Evolutionary conservation across 192 early-diverging fungal genomes (phyloP).

Genomic region (Cetraspora pellucida): DNA sequence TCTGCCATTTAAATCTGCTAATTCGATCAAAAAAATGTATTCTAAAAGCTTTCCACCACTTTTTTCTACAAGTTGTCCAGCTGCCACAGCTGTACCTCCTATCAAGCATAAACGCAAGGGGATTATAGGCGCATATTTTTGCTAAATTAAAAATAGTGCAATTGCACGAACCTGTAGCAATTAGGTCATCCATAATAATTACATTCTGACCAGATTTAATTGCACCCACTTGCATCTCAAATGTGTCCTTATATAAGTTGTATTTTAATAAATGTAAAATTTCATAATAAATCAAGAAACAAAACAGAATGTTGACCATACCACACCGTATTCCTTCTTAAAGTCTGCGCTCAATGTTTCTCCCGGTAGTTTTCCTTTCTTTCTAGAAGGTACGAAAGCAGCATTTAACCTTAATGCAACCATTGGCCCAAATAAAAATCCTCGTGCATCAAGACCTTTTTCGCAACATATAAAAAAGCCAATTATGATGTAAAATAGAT

Average conservation of each 20-base stretch:
- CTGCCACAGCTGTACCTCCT: slow-evolving; percentile 82
- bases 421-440: slow-evolving; percentile 93
- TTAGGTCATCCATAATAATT: slow-evolving; percentile 94
- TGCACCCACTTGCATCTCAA: slow-evolving; percentile 87
- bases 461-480: background rate
- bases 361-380: slow-evolving; percentile 95
- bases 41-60: slow-evolving; percentile 73
- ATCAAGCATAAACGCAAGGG: background rate
- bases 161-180: slow-evolving; percentile 70
- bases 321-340: slow-evolving; percentile 92
- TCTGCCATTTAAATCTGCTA: slow-evolving; percentile 82
- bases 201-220: slow-evolving; percentile 83
- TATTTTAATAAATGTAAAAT: background rate
- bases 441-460: slow-evolving; percentile 91
- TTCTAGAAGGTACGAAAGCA: slow-evolving; percentile 94
- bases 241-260: slow-evolving; percentile 66
- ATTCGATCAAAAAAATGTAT: slow-evolving; percentile 92
- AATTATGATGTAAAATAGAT: background rate
- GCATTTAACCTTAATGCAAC: slow-evolving; percentile 85
- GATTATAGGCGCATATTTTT: background rate
- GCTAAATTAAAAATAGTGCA: background rate
- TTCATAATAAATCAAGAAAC: background rate
- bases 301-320: slow-evolving; percentile 35
- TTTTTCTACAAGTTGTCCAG: slow-evolving; percentile 79
- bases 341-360: slow-evolving; percentile 70